Evolutionary conservation across 2,329 filamentous ascomycete species (phyloP).

Genomic region (Colletotrichum shisoi): DNA sequence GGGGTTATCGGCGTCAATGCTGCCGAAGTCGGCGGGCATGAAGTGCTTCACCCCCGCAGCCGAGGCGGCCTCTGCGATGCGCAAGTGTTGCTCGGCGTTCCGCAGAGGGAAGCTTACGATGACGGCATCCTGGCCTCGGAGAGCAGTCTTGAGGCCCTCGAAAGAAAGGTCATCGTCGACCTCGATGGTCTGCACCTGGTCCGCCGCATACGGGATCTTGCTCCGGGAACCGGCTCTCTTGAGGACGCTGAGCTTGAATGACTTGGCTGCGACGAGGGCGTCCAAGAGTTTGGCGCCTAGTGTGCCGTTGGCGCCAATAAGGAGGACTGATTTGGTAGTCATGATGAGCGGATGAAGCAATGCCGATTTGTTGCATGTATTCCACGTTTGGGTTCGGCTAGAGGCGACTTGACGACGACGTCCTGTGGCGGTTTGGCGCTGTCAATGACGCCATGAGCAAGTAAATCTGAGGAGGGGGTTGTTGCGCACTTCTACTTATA

Average conservation of each 20-base stretch:
- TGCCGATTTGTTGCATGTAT: not conserved
- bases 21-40: slow-evolving; percentile 54
- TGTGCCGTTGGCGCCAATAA: slow-evolving; percentile 52
- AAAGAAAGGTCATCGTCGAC: slow-evolving; percentile 47
- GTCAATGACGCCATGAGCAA: not conserved
- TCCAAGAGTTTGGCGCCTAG: slow-evolving; percentile 48
- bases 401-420: not conserved
- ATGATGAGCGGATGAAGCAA: slow-evolving; percentile 38
- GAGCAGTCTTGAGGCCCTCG: slow-evolving; percentile 45
- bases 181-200: slow-evolving; percentile 40
- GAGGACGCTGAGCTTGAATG: slow-evolving; percentile 48
- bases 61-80: slow-evolving; percentile 50
- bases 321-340: slow-evolving; percentile 48
- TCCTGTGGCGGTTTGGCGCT: not conserved
- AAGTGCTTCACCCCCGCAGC: slow-evolving; percentile 50
- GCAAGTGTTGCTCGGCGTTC: slow-evolving; percentile 46
- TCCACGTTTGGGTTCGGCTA: not conserved
- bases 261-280: slow-evolving; percentile 45
- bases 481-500: not conserved
- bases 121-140: slow-evolving; percentile 50
- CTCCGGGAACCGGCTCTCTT: slow-evolving; percentile 48
- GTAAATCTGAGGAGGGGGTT: not conserved
- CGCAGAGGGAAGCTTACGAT: slow-evolving; percentile 48
- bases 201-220: slow-evolving; percentile 37
- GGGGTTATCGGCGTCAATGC: slow-evolving; percentile 49